Percentiles rank a stretch among this genome's conserved stretches.
Evolutionary conservation across 2,329 filamentous ascomycete genomes (phyloP).

Genomic region (Hawksworthiomyces lignivorus): DNA sequence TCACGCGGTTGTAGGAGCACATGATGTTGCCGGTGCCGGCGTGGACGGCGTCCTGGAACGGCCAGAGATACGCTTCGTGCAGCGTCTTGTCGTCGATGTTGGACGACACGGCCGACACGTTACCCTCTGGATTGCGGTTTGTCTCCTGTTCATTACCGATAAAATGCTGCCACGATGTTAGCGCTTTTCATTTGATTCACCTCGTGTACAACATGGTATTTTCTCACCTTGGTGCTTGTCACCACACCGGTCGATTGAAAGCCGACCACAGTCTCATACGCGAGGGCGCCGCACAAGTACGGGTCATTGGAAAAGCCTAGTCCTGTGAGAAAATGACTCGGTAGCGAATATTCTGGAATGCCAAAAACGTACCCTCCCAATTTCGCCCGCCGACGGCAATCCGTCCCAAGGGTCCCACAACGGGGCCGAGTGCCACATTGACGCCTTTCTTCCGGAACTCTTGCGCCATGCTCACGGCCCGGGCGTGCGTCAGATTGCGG

Average conservation of each 20-base stretch:
- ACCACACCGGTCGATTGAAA: constrained; percentile 68
- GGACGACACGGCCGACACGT: constrained; percentile 40
- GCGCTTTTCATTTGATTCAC: neutral
- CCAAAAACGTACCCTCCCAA: constrained; percentile 36
- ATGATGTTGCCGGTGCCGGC: constrained; percentile 51
- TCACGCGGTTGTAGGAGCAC: constrained; percentile 63
- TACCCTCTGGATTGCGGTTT: constrained; percentile 53
- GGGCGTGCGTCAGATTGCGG: constrained; percentile 56
- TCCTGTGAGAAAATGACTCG: too few relatives aligned
- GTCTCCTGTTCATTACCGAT: constrained; percentile 73
- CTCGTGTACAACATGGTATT: too few relatives aligned
- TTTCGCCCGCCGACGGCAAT: constrained; percentile 55
- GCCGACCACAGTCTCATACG: constrained; percentile 52
- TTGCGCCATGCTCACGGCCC: constrained; percentile 65
- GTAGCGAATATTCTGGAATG: neutral
- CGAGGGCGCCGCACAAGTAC: constrained; percentile 47
- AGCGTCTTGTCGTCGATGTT: constrained; percentile 56
- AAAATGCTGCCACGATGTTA: constrained; percentile 48
- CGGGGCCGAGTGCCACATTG: constrained; percentile 71
- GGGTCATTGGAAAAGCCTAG: constrained; percentile 44
- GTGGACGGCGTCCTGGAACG: constrained; percentile 59
- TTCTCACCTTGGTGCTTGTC: constrained; percentile 46
- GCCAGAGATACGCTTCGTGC: constrained; percentile 61
- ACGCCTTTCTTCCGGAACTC: constrained; percentile 74
- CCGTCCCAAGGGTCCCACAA: constrained; percentile 58